These are phyloP conservation scores for Yamadazyma phyllophila DNA, from an alignment of 805 yeast species.

Conservation along the genomic window DNA sequence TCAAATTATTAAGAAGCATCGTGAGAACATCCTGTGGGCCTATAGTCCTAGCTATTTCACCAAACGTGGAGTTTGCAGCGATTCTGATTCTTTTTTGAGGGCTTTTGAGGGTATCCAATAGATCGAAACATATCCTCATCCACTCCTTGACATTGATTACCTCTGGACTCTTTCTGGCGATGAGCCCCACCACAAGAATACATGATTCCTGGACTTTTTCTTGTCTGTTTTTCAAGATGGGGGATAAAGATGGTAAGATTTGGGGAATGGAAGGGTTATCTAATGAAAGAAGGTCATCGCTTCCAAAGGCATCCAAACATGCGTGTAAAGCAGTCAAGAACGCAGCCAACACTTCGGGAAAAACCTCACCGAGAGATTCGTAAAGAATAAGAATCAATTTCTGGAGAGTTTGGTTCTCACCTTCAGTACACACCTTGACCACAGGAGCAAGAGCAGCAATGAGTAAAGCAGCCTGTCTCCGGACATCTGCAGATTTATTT, in stretches of 20 bases:
- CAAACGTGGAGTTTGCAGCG: conserved; percentile 89
- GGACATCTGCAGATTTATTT: conserved; percentile 64
- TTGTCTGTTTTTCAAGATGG: conserved; percentile 84
- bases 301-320: conserved; percentile 60
- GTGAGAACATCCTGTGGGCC: conserved; percentile 95
- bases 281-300: conserved; percentile 51
- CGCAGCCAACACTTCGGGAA: conserved; percentile 90
- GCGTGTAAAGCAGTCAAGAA: conserved; percentile 67
- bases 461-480: conserved; percentile 84
- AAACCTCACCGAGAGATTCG: conserved; percentile 92
- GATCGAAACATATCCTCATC: conserved; percentile 93
- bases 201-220: conserved; percentile 87
- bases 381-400: conserved; percentile 74
- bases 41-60: conserved; percentile 82
- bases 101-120: conserved; percentile 84
- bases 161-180: conserved; percentile 79
- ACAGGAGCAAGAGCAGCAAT: conserved; percentile 65
- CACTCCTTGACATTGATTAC: conserved; percentile 89
- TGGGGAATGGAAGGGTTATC: conserved; percentile 74
- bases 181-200: conserved; percentile 73
- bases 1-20: conserved; percentile 75
- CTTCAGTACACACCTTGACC: conserved; percentile 54
- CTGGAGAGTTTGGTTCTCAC: conserved; percentile 60
- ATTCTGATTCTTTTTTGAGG: conserved; percentile 71
- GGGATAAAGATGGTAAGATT: conserved; percentile 82